Conservation (phyloP, 352 stramenopile species). For the Phytophthora macrochlamydospora region DNA sequence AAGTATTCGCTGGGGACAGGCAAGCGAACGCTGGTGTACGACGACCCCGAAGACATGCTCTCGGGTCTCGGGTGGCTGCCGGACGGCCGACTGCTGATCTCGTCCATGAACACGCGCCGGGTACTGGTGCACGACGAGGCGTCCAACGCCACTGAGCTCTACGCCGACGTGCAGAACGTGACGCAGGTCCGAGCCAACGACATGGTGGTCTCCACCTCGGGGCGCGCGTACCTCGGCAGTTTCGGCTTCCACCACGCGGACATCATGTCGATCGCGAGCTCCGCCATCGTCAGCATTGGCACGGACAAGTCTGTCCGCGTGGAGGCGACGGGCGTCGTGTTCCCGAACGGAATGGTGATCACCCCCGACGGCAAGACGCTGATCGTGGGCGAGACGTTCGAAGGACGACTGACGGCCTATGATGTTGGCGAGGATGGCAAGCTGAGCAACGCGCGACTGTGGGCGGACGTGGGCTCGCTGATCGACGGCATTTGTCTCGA, state of each 20-base stretch:
- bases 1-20: conserved; percentile 57
- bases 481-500: conserved; percentile 71
- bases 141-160: conserved; percentile 36
- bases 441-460: conserved; percentile 55
- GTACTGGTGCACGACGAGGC: conserved; percentile 49
- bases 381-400: conserved; percentile 73
- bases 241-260: conserved; percentile 64
- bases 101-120: conserved; percentile 51
- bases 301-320: conserved; percentile 50
- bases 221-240: conserved; percentile 63
- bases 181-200: conserved; percentile 64
- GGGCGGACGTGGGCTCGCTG: conserved; percentile 54
- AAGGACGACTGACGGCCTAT: conserved; percentile 57
- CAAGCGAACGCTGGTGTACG: conserved; percentile 43
- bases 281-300: conserved; percentile 63
- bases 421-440: conserved; percentile 56
- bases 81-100: conserved; percentile 65
- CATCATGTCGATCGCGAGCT: conserved; percentile 38
- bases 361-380: conserved; percentile 75
- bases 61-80: conserved; percentile 69
- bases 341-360: conserved; percentile 76
- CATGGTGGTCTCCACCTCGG: conserved; percentile 55
- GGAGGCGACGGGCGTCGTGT: conserved; percentile 62
- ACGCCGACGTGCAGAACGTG: conserved; percentile 56
- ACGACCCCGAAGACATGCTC: conserved; percentile 50